These are phyloP conservation scores for Silene noctiflora DNA, from an alignment of 179 eudicot species.

Conservation along the genomic window DNA sequence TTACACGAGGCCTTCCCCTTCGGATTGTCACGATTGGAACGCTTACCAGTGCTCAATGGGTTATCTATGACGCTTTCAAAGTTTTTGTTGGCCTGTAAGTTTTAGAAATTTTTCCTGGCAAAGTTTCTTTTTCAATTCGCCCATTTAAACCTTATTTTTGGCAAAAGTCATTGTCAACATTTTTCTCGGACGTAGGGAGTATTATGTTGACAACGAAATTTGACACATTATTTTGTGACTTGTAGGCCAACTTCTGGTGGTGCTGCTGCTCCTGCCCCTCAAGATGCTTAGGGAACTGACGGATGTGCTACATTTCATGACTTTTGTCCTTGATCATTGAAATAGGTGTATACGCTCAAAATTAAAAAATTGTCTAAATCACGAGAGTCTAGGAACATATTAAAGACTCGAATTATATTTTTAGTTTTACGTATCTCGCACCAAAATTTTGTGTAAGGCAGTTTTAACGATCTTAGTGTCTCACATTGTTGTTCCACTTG, in stretches of 20 bases:
- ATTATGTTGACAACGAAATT: not conserved
- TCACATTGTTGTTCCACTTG: too few relatives aligned
- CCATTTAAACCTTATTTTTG: not conserved
- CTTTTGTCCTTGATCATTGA: not conserved
- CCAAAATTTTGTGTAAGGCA: not conserved
- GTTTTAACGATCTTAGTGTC: too few relatives aligned
- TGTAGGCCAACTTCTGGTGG: constrained; percentile 36
- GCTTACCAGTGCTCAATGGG: constrained; percentile 88
- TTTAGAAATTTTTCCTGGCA: not conserved
- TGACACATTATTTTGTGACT: not conserved
- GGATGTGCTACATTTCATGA: not conserved
- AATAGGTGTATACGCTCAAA: not conserved
- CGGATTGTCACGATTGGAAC: constrained; percentile 88
- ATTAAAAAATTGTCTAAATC: not conserved
- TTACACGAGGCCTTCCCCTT: constrained; percentile 91
- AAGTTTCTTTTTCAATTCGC: too few relatives aligned
- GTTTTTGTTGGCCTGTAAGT: constrained; percentile 88
- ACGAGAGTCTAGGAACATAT: not conserved
- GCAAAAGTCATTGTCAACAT: not conserved
- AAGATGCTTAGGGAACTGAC: constrained; percentile 19
- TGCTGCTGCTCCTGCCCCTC: constrained; percentile 15
- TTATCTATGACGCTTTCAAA: constrained; percentile 80
- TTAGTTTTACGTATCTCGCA: not conserved
- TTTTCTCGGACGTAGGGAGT: not conserved
- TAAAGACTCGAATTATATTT: not conserved